Conservation (phyloP, 192 early-diverging fungal genomes). For the Powellomyces hirtus region DNA sequence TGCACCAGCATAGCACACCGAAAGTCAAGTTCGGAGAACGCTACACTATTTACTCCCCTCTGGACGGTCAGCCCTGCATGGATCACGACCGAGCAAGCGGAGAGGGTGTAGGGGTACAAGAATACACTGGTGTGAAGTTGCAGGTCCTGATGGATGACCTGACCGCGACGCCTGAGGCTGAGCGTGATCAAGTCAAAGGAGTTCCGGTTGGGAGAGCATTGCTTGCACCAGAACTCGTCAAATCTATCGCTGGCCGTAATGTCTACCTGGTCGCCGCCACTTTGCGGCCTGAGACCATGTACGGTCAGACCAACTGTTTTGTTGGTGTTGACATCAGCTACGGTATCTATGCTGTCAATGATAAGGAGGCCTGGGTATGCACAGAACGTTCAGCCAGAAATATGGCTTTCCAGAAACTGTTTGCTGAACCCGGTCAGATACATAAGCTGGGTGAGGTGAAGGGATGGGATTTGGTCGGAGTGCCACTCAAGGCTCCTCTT, state of each 20-base stretch:
- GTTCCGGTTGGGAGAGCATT: constrained; percentile 51
- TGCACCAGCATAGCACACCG: constrained; percentile 54
- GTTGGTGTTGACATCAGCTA: constrained; percentile 91
- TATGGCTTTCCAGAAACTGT: constrained; percentile 93
- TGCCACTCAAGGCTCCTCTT: constrained; percentile 87
- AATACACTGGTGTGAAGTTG: constrained; percentile 96
- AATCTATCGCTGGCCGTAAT: constrained; percentile 67
- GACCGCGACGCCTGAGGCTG: constrained; percentile 12
- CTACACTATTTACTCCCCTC: constrained; percentile 93
- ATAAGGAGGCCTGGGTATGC: constrained; percentile 80
- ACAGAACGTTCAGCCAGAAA: constrained; percentile 94
- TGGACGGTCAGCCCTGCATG: constrained; percentile 98
- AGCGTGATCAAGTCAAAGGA: constrained; percentile 48
- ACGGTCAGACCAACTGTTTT: constrained; percentile 98
- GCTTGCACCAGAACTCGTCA: constrained; percentile 48
- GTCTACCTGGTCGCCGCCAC: constrained; percentile 94
- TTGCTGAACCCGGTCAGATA: constrained; percentile 63
- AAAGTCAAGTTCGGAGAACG: constrained; percentile 96
- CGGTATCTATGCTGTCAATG: constrained; percentile 78
- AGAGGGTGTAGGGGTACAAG: constrained; percentile 90
- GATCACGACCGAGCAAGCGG: constrained; percentile 95
- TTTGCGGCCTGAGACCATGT: constrained; percentile 98
- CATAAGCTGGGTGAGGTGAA: constrained; percentile 70
- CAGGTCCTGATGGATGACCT: constrained; percentile 65
- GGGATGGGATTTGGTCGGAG: constrained; percentile 80